These are phyloP conservation scores for Nakataea oryzae DNA, from an alignment of 2,329 filamentous ascomycete species.

Conservation along the genomic window DNA sequence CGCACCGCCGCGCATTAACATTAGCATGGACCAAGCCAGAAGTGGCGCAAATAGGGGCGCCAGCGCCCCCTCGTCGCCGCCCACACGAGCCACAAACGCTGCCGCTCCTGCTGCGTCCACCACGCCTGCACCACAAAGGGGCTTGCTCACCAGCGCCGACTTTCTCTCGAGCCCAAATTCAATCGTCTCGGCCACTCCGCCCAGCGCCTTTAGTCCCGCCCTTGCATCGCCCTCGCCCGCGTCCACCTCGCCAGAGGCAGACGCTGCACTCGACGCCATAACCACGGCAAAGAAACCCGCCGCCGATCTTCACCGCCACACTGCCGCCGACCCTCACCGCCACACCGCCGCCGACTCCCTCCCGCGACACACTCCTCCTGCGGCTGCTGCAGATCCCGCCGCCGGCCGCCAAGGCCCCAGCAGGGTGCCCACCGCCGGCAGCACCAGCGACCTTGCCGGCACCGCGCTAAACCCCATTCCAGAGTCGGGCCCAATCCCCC, in stretches of 20 bases:
- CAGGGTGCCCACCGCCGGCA: neutral
- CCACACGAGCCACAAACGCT: constrained; percentile 1
- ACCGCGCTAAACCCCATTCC: neutral
- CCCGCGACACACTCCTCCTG: neutral
- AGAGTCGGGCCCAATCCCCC: neutral
- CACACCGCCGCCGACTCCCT: neutral
- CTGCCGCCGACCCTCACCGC: neutral
- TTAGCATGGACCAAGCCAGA: neutral
- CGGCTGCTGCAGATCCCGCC: neutral
- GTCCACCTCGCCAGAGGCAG: neutral
- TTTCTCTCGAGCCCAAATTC: constrained; percentile 3
- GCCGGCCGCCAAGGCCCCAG: neutral
- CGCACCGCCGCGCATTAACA: neutral
- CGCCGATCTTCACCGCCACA: neutral
- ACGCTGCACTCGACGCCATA: neutral
- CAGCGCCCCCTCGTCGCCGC: constrained; percentile 1
- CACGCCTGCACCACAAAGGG: constrained; percentile 2
- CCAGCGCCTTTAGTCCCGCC: constrained; percentile 3
- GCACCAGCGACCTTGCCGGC: neutral
- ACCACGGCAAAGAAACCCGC: neutral
- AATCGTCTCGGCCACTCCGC: neutral
- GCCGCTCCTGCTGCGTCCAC: neutral
- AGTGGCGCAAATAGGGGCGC: neutral
- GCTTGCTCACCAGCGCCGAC: neutral
- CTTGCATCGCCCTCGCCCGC: constrained; percentile 1